These are phyloP conservation scores for Blastocystis sp. DNA, from an alignment of 352 stramenopile genomes.

Conservation along the genomic window DNA sequence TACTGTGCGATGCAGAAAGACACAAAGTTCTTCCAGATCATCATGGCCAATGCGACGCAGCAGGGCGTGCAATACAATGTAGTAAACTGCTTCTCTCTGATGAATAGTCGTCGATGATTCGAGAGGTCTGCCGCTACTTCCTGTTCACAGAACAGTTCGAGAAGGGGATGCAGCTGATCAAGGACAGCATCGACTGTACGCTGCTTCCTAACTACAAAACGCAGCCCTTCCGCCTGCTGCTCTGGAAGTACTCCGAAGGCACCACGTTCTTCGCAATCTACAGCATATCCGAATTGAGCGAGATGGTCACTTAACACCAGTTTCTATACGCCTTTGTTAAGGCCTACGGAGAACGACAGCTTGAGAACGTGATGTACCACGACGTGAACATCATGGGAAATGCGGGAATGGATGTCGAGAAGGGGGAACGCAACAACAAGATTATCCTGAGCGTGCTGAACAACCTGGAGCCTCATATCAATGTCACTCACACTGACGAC, in stretches of 20 bases:
- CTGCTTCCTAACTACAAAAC: constrained; percentile 36
- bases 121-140: constrained; percentile 20
- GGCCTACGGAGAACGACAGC: constrained; percentile 19
- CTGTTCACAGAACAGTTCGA: not conserved
- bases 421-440: constrained; percentile 33
- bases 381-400: constrained; percentile 50
- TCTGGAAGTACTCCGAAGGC: constrained; percentile 52
- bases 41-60: constrained; percentile 4
- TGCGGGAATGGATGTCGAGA: not conserved
- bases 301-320: not conserved
- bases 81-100: not conserved
- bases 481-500: not conserved
- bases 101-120: not conserved
- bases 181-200: constrained; percentile 30
- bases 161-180: constrained; percentile 18
- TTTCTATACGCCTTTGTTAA: constrained; percentile 16
- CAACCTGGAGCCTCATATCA: constrained; percentile 39
- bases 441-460: not conserved
- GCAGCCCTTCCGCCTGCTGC: constrained; percentile 40
- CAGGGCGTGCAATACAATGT: constrained; percentile 46
- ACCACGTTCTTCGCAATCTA: constrained; percentile 51
- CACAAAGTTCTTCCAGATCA: not conserved
- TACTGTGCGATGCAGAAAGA: constrained; percentile 15
- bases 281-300: constrained; percentile 1
- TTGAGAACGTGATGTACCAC: constrained; percentile 48